Evolutionary conservation across 1,284 basidiomycete species (phyloP).

Genomic region (Rhodotorula glutinis): DNA sequence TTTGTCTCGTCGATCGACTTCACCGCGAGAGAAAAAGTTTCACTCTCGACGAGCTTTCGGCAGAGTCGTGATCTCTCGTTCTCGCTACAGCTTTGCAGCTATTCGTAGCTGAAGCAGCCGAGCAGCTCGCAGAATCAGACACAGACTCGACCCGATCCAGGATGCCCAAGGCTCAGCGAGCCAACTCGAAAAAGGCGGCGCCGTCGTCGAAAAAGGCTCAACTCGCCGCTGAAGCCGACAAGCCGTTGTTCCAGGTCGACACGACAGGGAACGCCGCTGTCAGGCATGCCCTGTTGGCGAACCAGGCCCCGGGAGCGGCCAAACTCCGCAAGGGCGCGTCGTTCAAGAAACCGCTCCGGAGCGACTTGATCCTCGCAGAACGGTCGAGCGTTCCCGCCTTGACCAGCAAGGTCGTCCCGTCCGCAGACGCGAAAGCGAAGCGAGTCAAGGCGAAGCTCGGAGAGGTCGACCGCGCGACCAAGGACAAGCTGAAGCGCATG

Average conservation of each 20-base stretch:
- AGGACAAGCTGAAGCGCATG: slow-evolving; percentile 70
- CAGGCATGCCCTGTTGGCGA: slow-evolving; percentile 25
- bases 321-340: slow-evolving; percentile 33
- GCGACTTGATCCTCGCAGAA: slow-evolving; percentile 74
- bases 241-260: slow-evolving; percentile 38
- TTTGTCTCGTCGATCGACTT: too few species aligned
- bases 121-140: too few species aligned
- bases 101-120: too few species aligned
- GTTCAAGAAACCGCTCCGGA: slow-evolving; percentile 60
- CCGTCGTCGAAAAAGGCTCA: slow-evolving; percentile 12
- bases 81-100: too few species aligned
- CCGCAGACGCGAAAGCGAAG: slow-evolving; percentile 36
- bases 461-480: slow-evolving; percentile 78
- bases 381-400: slow-evolving; percentile 77
- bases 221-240: neutral
- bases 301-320: slow-evolving; percentile 23
- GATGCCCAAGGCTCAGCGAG: slow-evolving; percentile 22
- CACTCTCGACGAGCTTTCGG: too few species aligned
- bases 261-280: slow-evolving; percentile 24
- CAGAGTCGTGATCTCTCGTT: too few species aligned
- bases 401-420: slow-evolving; percentile 27
- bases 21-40: too few species aligned
- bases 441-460: slow-evolving; percentile 64
- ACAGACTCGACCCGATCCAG: neutral
- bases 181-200: slow-evolving; percentile 16